Percentiles rank a stretch among this genome's conserved stretches.
Conservation (phyloP, 73 alveolate genomes). For the Paramecium sonneborni region DNA sequence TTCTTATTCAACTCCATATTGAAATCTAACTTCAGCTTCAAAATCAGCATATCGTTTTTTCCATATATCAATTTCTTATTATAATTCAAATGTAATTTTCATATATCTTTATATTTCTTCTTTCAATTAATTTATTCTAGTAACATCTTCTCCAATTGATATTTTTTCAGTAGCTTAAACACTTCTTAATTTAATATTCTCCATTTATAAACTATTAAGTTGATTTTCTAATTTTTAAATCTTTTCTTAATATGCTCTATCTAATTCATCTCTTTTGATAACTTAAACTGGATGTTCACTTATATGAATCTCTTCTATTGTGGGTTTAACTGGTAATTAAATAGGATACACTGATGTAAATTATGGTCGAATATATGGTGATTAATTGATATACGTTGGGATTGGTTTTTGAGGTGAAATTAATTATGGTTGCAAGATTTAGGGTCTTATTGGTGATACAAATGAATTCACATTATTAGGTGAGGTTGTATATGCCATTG, state of each 20-base stretch:
- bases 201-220: neutral
- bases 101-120: conserved; percentile 18
- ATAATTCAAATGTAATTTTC: neutral
- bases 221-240: neutral
- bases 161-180: conserved; percentile 42
- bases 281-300: conserved; percentile 24
- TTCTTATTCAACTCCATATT: conserved; percentile 45
- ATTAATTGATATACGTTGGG: neutral
- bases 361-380: neutral
- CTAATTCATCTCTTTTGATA: neutral
- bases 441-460: conserved; percentile 1
- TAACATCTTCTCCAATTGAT: conserved; percentile 31
- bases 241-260: neutral
- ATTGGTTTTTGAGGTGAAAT: neutral
- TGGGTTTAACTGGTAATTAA: neutral
- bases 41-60: conserved; percentile 9
- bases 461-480: conserved; percentile 29
- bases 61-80: conserved; percentile 32
- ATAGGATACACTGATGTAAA: neutral
- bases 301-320: neutral
- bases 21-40: conserved; percentile 16
- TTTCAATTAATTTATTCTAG: neutral
- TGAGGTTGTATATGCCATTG: neutral
- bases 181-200: neutral
- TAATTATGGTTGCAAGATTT: neutral